Evolutionary conservation across 2,329 filamentous ascomycete genomes (phyloP), one percentile per base, ranked within the genome.

Genomic region (Apiospora rasikravindrae): DNA sequence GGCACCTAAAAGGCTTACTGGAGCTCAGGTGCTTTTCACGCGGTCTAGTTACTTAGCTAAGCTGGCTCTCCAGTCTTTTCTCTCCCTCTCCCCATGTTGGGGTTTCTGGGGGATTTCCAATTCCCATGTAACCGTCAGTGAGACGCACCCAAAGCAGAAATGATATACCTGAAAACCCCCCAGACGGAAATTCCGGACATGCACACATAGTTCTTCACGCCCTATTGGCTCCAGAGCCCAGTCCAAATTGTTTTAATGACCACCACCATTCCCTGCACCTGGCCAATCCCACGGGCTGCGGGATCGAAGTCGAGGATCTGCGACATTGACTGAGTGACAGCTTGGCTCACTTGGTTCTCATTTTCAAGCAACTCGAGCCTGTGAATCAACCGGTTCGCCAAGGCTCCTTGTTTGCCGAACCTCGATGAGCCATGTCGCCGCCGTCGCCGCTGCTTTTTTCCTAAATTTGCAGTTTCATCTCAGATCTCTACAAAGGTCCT

Each of bases 51-150:
- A 10, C 40, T 37, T 37, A 37, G 37, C 37, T 37, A 8, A 57
- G 26, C 29, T 33, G 53, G 19, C 53, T 22, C 53, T 61, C 53
- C 53, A 37, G 53, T 61, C 53, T 61, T 37, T 61, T 26, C 16
- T 24, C 4, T 22, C n/a, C n/a, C 29, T 33, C 57, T 40, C 57
- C 24, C 57, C 57, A 64, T n/a, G 57, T 40, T 64, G 57, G 57
- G 57, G 57, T 64, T 64, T 64, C 57, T 64, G 57, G 57, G 57
- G 57, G 19, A 40, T 37, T 64, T n/a, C 6, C 57, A 37, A 64
- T 40, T 24, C 8, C 57, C 22, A 37, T 64, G 57, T 13, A n/a
- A 40, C 57, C 57, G 29, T 33, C 33, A 64, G 10, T n/a, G 33
- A 40, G 57, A 40, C 53, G 11, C 29, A 37, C 19, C 29, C 29